Evolutionary conservation across 2,329 filamentous ascomycete species (phyloP), one percentile per base, ranked within the genome.

Genomic region (Phoma sp.): DNA sequence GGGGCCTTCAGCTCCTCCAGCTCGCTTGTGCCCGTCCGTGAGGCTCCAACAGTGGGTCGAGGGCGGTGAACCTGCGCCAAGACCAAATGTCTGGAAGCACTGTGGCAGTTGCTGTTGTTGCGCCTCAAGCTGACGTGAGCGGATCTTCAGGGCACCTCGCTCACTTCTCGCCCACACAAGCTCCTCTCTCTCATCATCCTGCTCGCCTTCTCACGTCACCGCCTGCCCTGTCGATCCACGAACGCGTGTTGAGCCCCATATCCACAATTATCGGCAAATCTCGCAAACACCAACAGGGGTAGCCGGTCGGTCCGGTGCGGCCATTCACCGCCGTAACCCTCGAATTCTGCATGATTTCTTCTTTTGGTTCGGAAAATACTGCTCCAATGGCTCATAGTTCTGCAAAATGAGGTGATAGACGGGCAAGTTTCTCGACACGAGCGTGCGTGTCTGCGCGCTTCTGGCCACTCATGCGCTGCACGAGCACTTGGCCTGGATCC

Each of bases 21-120:
- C 22, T 55, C 52, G 52, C 52, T 41, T 55, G 52, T 51, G 52
- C 41, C 47, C 52, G 47, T 55, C 47, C 52, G 47, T 55, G 51
- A 55, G 46, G 52, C 52, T 55, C 52, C 38, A 35, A 25, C 38
- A 32, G 52, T 50, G 52, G 45, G 46, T 43, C 52, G 21, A 54
- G 27, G 51, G 45, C 51, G 45, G 39, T 54, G 51, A 48, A 32
- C 10, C 25, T 36, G 37, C 19, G 29, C 1, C 9, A 35, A n/a
- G 27, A 10, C 7, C 27, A 29, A 10, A 12, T 10, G 8, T 29
- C 27, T 29, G 27, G 2, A 29, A 4, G 27, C 27, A 29, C 9
- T 10, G 27, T 29, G 27, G 3, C 4, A 29, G 27, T 6, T 27
- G 27, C 27, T 10, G 27, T 29, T 8, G 12, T 7, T 6, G 6